Evolutionary conservation across 1,139 yeast species (phyloP).

Genomic region (Suhomyces terraborum): DNA sequence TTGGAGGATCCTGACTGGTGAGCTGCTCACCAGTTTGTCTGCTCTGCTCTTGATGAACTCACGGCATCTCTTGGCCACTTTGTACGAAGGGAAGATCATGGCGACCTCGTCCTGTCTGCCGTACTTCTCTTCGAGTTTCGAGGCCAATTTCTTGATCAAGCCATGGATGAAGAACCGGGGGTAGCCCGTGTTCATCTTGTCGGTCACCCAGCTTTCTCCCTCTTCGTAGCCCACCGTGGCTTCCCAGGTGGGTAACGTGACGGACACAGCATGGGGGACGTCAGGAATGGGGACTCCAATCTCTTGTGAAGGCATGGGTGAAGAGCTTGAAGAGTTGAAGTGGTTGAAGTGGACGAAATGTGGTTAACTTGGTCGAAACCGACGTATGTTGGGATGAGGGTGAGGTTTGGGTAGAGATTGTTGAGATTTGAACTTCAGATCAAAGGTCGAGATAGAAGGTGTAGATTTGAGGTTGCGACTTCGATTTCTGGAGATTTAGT

Average conservation of each 20-base stretch:
- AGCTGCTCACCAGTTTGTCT: conserved; percentile 29
- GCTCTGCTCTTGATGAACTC: conserved; percentile 56
- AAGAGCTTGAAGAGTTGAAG: neutral
- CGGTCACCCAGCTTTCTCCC: conserved; percentile 82
- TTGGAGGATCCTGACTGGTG: conserved; percentile 68
- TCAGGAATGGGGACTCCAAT: conserved; percentile 88
- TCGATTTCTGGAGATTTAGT: no score
- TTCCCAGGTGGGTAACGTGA: conserved; percentile 91
- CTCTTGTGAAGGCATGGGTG: conserved; percentile 37
- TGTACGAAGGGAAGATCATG: conserved; percentile 75
- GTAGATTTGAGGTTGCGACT: no score
- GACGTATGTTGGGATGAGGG: no score
- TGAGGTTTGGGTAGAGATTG: no score
- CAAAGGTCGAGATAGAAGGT: no score
- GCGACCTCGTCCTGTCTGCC: conserved; percentile 77
- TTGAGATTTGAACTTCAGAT: no score
- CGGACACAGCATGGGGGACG: conserved; percentile 91
- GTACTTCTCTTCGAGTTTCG: conserved; percentile 55
- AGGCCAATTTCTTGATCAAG: conserved; percentile 62
- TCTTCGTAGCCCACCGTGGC: conserved; percentile 91
- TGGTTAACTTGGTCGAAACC: no score
- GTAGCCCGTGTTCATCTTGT: conserved; percentile 81
- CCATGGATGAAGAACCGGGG: conserved; percentile 85
- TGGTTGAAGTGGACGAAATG: no score
- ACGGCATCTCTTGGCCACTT: conserved; percentile 82